Conservation (phyloP, 208 protist genomes). For the Crithidia acanthocephali region DNA sequence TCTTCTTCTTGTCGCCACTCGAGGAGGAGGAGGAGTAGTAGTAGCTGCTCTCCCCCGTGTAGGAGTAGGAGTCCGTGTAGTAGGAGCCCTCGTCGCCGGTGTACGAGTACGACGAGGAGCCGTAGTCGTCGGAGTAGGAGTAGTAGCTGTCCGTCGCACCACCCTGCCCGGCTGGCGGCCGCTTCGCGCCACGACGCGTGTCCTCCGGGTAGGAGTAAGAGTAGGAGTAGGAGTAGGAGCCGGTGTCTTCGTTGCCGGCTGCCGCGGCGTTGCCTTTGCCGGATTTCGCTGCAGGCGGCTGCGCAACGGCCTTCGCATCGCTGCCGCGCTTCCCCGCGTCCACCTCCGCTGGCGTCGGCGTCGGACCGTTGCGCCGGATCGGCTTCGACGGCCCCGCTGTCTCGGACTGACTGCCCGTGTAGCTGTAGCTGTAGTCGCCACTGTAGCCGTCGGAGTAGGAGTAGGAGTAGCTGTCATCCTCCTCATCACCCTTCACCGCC, state of each 20-base stretch:
- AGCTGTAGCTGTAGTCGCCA: slow-evolving; percentile 37
- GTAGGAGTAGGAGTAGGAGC: slow-evolving; percentile 37
- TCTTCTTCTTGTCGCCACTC: not conserved
- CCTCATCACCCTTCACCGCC: too few relatives aligned
- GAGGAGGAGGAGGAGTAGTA: slow-evolving; percentile 30
- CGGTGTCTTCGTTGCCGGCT: not conserved
- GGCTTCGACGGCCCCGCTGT: slow-evolving; percentile 3
- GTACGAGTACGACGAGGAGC: slow-evolving; percentile 25
- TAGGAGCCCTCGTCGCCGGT: slow-evolving; percentile 11
- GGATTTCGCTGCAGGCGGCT: not conserved
- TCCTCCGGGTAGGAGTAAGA: slow-evolving; percentile 24
- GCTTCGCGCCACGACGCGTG: not conserved
- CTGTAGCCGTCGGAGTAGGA: slow-evolving; percentile 14
- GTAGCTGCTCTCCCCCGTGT: slow-evolving; percentile 19
- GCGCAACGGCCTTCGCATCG: not conserved
- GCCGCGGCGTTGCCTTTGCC: not conserved
- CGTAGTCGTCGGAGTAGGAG: slow-evolving; percentile 29
- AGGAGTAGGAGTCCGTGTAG: slow-evolving; percentile 24
- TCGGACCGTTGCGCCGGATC: not conserved
- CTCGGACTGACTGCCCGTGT: slow-evolving; percentile 19
- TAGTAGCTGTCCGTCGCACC: slow-evolving; percentile 19
- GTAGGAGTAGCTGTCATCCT: slow-evolving; percentile 40
- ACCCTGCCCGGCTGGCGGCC: not conserved
- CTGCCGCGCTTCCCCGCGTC: not conserved
- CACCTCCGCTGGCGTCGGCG: slow-evolving; percentile 13